These are phyloP conservation scores for Citrus cavaleriei DNA, from an alignment of 345 rosid species.

Conservation along the genomic window DNA sequence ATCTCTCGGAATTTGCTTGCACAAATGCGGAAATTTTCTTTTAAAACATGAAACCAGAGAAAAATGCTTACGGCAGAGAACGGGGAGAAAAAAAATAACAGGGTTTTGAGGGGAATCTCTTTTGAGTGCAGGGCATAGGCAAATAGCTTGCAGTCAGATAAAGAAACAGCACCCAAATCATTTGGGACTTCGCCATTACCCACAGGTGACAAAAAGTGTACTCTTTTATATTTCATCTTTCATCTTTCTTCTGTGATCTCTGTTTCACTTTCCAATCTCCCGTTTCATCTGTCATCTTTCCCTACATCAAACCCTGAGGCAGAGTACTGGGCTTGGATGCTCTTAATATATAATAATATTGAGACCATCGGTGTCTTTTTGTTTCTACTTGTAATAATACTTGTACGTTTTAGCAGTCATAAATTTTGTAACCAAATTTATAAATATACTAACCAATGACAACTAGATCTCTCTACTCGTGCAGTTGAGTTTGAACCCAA, in stretches of 20 bases:
- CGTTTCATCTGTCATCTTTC: background rate
- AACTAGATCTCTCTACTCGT: too few species aligned
- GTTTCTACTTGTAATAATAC: too few species aligned
- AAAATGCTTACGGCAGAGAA: background rate
- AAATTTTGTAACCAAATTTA: too few species aligned
- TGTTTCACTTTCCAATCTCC: background rate
- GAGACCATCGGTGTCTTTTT: too few species aligned
- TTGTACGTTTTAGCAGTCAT: too few species aligned
- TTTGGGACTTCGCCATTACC: background rate
- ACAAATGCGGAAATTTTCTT: background rate
- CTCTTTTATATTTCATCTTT: background rate
- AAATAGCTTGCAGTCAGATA: background rate
- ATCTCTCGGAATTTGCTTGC: background rate
- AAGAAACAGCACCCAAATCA: background rate
- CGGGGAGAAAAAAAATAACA: background rate
- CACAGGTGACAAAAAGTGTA: background rate
- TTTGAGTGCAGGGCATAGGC: background rate
- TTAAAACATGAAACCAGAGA: background rate
- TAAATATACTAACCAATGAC: too few species aligned
- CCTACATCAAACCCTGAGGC: background rate
- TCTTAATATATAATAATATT: too few species aligned
- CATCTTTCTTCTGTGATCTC: background rate
- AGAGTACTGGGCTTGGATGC: too few species aligned
- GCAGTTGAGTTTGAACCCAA: too few species aligned
- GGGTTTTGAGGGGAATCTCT: background rate